Evolutionary conservation across 192 early-diverging fungal species (phyloP), one percentile per base, ranked within the genome.

Genomic region (Borealophlyctis nickersoniae): DNA sequence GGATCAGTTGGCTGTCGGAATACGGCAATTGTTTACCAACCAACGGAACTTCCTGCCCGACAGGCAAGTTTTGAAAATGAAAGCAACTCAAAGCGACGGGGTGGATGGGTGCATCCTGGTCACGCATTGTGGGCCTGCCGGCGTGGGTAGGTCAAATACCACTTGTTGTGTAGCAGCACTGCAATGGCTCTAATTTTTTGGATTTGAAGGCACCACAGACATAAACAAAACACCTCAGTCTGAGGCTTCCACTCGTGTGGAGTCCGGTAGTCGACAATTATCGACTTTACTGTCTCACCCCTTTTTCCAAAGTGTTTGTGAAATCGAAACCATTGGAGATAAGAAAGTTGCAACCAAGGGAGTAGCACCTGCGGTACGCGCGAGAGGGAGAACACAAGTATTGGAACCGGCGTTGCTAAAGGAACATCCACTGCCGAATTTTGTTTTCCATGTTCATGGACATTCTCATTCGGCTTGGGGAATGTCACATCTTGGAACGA

Each of bases 61-160:
- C 31, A 28, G 7, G 14, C 26, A 7, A 27, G 26, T 27, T 23
- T n/a, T n/a, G n/a, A n/a, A n/a, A n/a, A n/a, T n/a, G n/a, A n/a
- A n/a, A n/a, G n/a, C n/a, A n/a, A n/a, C n/a, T n/a, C n/a, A n/a
- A n/a, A n/a, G n/a, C n/a, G n/a, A 53, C 5, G 60, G 31, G 2
- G 52, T 60, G 28, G 60, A 69, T 30, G 27, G 27, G n/a, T 52
- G 54, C 36, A 69, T 69, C n/a, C 34, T 69, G 22, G 55, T 69
- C 9, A 69, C 67, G 11, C 67, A 69, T 36, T 69, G 60, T 50
- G 67, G 67, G 16, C 67, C 67, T 13, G 67, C 60, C 22, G 45
- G 58, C 7, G 23, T 58, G 2, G 65, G 65, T 58, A 66, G 14
- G 57, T 29, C 35, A 4, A n/a, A n/a, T 7, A 27, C 11, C 9